Conservation (phyloP, 1,284 basidiomycete species). For the Uromyces viciae-fabae region DNA sequence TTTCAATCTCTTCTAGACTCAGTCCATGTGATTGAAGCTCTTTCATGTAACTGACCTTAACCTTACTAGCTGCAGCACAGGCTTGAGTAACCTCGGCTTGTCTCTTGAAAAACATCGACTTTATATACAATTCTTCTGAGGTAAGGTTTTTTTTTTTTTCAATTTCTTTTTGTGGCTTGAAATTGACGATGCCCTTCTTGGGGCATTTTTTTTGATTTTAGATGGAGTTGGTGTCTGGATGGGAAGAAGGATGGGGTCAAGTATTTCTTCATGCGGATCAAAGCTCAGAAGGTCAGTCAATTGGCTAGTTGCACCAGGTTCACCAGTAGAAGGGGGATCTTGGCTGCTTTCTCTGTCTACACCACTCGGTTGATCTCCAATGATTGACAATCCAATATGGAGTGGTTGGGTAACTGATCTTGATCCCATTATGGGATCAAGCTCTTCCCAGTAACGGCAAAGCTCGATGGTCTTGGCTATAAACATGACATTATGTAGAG, state of each 20-base stretch:
- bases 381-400: neutral
- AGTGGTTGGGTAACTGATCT: slow-evolving; percentile 11
- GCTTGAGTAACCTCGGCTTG: neutral
- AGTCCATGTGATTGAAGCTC: neutral
- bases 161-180: no score
- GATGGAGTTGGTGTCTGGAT: no score
- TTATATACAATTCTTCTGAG: neutral
- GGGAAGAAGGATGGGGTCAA: no score
- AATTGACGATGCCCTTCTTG: no score
- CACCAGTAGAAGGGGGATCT: no score
- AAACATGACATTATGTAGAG: neutral
- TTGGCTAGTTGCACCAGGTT: no score
- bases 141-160: neutral
- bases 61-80: neutral
- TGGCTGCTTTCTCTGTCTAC: no score
- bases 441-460: slow-evolving; percentile 1
- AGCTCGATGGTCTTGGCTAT: neutral
- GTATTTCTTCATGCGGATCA: no score
- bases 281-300: no score
- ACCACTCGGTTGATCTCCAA: no score
- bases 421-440: slow-evolving; percentile 12
- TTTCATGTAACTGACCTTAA: neutral
- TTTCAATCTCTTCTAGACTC: neutral
- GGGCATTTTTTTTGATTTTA: no score
- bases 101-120: neutral